These are phyloP conservation scores for Russula emetica DNA, from an alignment of 768 basidiomycete species.

Conservation along the genomic window DNA sequence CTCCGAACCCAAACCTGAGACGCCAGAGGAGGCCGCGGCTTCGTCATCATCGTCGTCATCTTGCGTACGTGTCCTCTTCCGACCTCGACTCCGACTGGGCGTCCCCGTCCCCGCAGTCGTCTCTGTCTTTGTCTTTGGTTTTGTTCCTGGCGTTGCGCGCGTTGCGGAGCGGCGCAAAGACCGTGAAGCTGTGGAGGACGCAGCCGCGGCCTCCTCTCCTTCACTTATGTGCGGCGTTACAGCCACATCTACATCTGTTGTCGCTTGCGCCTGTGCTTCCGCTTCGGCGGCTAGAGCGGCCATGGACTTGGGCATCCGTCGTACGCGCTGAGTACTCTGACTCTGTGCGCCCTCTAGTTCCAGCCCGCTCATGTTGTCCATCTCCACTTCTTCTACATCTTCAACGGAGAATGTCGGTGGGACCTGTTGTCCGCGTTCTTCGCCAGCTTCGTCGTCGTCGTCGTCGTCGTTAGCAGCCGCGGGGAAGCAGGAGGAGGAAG, in stretches of 20 bases:
- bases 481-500: too few species aligned
- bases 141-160: neutral
- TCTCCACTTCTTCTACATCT: neutral
- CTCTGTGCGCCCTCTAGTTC: neutral
- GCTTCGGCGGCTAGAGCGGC: conserved; percentile 25
- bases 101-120: neutral
- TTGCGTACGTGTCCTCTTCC: conserved; percentile 1
- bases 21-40: neutral
- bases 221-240: conserved; percentile 14
- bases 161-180: neutral
- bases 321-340: neutral
- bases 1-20: neutral
- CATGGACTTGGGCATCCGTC: conserved; percentile 24
- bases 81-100: neutral
- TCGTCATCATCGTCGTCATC: neutral
- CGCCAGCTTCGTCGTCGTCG: conserved; percentile 30
- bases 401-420: neutral
- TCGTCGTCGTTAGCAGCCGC: conserved; percentile 5
- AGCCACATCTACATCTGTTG: conserved; percentile 25
- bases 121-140: neutral
- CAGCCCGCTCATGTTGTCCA: neutral
- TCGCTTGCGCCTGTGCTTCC: conserved; percentile 10
- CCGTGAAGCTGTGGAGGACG: neutral
- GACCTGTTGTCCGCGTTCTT: neutral
- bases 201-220: neutral